These are phyloP conservation scores for Grosmannia serpens DNA, from an alignment of 2,329 filamentous ascomycete species.

Conservation along the genomic window DNA sequence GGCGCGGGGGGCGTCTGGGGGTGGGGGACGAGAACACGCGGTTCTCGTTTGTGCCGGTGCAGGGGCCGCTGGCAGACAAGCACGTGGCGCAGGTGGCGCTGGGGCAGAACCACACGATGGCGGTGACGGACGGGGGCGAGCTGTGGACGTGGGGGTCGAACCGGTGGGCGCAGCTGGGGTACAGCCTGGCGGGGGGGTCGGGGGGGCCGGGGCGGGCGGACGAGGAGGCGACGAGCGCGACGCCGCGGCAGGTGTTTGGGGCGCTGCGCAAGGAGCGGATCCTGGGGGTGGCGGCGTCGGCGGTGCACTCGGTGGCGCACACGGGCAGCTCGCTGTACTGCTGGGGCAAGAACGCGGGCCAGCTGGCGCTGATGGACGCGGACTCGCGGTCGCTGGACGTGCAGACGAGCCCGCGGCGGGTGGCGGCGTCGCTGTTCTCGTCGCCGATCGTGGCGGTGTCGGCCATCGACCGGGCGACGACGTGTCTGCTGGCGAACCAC, in stretches of 20 bases:
- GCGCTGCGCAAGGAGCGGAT: constrained; percentile 77
- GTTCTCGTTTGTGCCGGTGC: constrained; percentile 75
- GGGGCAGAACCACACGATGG: constrained; percentile 84
- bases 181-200: constrained; percentile 56
- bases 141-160: constrained; percentile 94
- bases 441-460: constrained; percentile 66
- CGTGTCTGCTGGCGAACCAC: constrained; percentile 72
- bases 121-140: constrained; percentile 74
- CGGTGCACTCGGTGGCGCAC: constrained; percentile 83
- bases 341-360: constrained; percentile 91
- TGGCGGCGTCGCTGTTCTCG: constrained; percentile 72
- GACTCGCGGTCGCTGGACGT: constrained; percentile 82
- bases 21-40: constrained; percentile 82
- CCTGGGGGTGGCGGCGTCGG: constrained; percentile 74
- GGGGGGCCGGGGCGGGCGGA: constrained; percentile 40
- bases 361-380: constrained; percentile 87
- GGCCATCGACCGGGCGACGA: constrained; percentile 83
- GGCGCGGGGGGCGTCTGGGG: constrained; percentile 78
- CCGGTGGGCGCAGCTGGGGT: constrained; percentile 74
- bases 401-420: constrained; percentile 73
- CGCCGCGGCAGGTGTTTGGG: constrained; percentile 83
- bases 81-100: constrained; percentile 68
- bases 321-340: constrained; percentile 74
- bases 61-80: constrained; percentile 63
- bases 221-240: constrained; percentile 70